Base-by-base conservation (phyloP, 371 early-diverging fungal genomes). In the Apophysomyces sp. region DNA sequence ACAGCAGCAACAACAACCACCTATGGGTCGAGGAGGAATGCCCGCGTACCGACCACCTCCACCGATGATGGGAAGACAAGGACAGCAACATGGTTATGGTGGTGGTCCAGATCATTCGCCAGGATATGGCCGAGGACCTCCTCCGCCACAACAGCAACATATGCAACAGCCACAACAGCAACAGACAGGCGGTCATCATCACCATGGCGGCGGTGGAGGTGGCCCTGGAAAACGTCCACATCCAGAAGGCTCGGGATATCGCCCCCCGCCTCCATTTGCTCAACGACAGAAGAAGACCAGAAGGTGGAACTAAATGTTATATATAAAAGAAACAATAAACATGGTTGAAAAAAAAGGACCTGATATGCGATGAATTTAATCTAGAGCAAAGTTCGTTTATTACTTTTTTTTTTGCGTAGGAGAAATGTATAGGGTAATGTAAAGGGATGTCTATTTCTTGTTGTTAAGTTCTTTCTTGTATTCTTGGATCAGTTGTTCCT, bases 401-500 rank as follows among this genome's bases (percentile, higher is more conserved):
- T 44, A 44, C 49, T 44, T 44, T 44, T 37, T 37, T 37, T 37
- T 44, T 44, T 16, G 29, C 13, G 13, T 11, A 41, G 18, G 21
- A 44, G 21, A 21, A 21, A 44, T 21, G 21, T 44, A 44, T 21
- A 44, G 49, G 21, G 21, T 44, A 21, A 44, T 44, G 21, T 34
- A 44, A 44, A 21, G 27, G n/a, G 49, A 21, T 21, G 49, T 44
- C 49, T 65, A 64, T 69, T 65, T 69, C 31, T 62, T 65, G 30
- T 53, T 60, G 24, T 62, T 62, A 28, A 66, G 66, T 63, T 70
- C 70, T 58, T 70, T 70, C 66, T 70, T 70, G 60, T 92, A 90
- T 62, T 92, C 96, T 65, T 90, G 86, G 68, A 97, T 87, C 66
- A 98, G 82, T 61, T 92, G 86, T 62, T 88, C 86, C 74, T 98